Evolutionary conservation across 1,139 yeast species (phyloP).

Genomic region (Blastobotrys elegans): DNA sequence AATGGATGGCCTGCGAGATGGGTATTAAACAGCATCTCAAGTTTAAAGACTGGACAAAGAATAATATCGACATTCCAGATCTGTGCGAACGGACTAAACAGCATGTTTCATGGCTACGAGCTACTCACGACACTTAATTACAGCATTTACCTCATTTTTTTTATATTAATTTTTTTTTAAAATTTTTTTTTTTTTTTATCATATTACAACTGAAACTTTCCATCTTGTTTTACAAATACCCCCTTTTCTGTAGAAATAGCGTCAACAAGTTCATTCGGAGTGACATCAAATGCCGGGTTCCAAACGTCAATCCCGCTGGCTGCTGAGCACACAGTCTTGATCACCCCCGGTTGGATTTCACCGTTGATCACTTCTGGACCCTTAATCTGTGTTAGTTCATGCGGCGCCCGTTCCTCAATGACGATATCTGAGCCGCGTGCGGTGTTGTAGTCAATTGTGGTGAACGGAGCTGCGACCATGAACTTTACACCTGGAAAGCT

Average conservation of each 20-base stretch:
- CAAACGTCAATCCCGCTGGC: constrained; percentile 83
- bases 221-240: constrained; percentile 31
- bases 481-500: constrained; percentile 55
- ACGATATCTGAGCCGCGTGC: constrained; percentile 64
- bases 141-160: background rate
- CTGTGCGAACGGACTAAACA: constrained; percentile 27
- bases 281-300: constrained; percentile 96
- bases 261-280: constrained; percentile 77
- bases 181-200: background rate
- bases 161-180: background rate
- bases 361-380: constrained; percentile 50
- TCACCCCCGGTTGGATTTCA: constrained; percentile 26
- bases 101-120: constrained; percentile 31
- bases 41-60: constrained; percentile 43
- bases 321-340: constrained; percentile 61
- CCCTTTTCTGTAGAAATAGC: constrained; percentile 81
- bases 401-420: constrained; percentile 82
- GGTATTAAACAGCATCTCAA: constrained; percentile 33
- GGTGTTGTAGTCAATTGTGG: constrained; percentile 74
- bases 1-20: constrained; percentile 51
- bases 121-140: constrained; percentile 18
- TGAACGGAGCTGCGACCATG: constrained; percentile 91
- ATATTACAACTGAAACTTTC: background rate
- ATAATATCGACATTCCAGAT: constrained; percentile 38
- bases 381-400: constrained; percentile 69